Evolutionary conservation across 139 green algal genomes (phyloP).

Genomic region (Nannochloris sp.): DNA sequence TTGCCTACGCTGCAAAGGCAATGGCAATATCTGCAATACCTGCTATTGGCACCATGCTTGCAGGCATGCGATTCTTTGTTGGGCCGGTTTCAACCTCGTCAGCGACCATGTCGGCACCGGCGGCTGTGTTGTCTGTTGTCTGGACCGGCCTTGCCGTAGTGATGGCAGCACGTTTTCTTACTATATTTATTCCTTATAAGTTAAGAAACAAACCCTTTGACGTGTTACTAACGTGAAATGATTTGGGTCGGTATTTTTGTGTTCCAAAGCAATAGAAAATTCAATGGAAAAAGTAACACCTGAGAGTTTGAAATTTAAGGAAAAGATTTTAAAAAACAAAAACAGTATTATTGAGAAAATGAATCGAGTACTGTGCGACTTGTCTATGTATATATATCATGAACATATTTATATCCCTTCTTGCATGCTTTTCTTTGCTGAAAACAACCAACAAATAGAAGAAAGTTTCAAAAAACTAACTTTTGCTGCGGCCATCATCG

Average conservation of each 20-base stretch:
- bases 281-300: not conserved
- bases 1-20: conserved; percentile 35
- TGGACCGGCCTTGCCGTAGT: conserved; percentile 55
- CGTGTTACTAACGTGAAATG: not conserved
- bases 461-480: not conserved
- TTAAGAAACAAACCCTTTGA: conserved; percentile 25
- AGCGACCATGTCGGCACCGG: not conserved
- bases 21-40: conserved; percentile 40
- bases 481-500: not conserved
- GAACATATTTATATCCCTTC: not conserved
- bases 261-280: not conserved
- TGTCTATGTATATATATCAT: not conserved
- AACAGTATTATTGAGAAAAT: no score
- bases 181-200: conserved; percentile 42
- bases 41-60: conserved; percentile 32
- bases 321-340: no score
- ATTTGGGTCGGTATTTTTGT: no score
- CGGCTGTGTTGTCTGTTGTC: conserved; percentile 34
- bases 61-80: not conserved
- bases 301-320: not conserved
- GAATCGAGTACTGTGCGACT: no score
- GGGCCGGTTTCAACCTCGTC: not conserved
- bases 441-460: no score
- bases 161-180: conserved; percentile 49
- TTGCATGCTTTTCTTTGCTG: no score